A percentile compares a stretch with the other conserved stretches of the same genome.
Evolutionary conservation across 2,329 filamentous ascomycete genomes (phyloP).

Genomic region (Bipolaris zeicola): DNA sequence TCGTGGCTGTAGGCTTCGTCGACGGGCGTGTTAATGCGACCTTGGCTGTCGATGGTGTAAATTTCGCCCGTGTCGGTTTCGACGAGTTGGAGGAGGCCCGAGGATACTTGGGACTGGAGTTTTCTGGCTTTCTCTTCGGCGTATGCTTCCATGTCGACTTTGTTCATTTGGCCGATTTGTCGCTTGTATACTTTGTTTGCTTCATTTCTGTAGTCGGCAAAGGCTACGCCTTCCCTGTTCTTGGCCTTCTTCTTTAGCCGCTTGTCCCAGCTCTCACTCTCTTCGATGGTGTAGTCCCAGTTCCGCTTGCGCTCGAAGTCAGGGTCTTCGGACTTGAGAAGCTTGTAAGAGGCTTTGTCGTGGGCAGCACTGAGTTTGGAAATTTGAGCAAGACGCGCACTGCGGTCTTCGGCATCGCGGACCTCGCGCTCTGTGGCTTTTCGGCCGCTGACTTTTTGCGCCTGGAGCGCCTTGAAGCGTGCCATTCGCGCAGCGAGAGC

Average conservation of each 20-base stretch:
- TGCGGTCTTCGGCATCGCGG: conserved; percentile 44
- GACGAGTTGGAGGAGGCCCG: conserved; percentile 86
- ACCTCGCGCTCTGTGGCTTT: conserved; percentile 63
- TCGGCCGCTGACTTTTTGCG: conserved; percentile 62
- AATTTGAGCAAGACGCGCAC: conserved; percentile 60
- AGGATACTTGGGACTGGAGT: conserved; percentile 81
- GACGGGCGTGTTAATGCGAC: conserved; percentile 86
- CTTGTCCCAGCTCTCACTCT: conserved; percentile 92
- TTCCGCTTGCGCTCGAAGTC: conserved; percentile 98
- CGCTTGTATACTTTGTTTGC: conserved; percentile 93
- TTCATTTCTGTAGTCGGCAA: conserved; percentile 86
- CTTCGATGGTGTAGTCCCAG: conserved; percentile 98
- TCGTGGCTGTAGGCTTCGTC: conserved; percentile 81
- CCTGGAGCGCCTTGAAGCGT: conserved; percentile 85
- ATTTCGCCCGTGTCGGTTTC: conserved; percentile 90
- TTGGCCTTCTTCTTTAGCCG: conserved; percentile 83
- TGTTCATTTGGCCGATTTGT: conserved; percentile 76
- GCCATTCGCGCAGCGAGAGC: conserved; percentile 56
- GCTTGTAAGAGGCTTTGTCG: conserved; percentile 87
- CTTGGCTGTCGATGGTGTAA: conserved; percentile 89
- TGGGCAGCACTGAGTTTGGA: conserved; percentile 81
- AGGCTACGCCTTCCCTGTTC: conserved; percentile 83
- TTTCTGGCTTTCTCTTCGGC: conserved; percentile 83
- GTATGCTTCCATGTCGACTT: conserved; percentile 78
- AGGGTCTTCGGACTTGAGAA: conserved; percentile 88